These are phyloP conservation scores for Ceratocystis ficicola DNA, from an alignment of 2,329 filamentous ascomycete species.

Conservation along the genomic window DNA sequence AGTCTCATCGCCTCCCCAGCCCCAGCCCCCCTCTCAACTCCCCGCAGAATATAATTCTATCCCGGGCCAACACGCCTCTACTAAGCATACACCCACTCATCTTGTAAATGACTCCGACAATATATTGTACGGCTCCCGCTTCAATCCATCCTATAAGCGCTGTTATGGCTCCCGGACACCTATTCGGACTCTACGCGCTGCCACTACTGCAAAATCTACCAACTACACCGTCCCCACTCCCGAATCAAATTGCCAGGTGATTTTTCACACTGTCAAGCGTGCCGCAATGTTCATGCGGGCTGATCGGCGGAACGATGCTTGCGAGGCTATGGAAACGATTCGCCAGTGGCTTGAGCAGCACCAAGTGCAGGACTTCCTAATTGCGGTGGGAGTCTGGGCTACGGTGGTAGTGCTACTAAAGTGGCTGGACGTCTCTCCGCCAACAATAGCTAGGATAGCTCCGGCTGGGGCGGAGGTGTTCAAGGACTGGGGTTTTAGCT, in stretches of 20 bases:
- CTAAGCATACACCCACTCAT: neutral
- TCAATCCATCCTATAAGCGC: conserved; percentile 7
- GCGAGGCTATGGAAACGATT: neutral
- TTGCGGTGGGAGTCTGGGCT: conserved; percentile 8
- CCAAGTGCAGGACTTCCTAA: conserved; percentile 9
- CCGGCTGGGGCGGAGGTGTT: neutral
- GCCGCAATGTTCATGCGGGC: conserved; percentile 9
- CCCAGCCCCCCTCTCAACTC: neutral
- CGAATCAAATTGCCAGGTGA: neutral
- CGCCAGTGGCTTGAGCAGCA: neutral
- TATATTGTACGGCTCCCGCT: conserved; percentile 11
- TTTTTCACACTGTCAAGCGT: neutral
- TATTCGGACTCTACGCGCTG: neutral
- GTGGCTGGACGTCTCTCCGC: conserved; percentile 5
- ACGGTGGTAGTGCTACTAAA: conserved; percentile 2
- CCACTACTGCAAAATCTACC: neutral
- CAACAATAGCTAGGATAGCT: neutral
- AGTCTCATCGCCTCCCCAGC: neutral
- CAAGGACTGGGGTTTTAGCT: conserved; percentile 3
- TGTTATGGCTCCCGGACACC: neutral
- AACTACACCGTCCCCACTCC: neutral
- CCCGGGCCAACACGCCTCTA: neutral
- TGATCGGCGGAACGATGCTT: conserved; percentile 3
- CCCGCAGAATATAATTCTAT: no score
- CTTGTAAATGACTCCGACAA: neutral